Evolutionary conservation across 345 rosid species (phyloP).

Genomic region (Syzygium jambos): DNA sequence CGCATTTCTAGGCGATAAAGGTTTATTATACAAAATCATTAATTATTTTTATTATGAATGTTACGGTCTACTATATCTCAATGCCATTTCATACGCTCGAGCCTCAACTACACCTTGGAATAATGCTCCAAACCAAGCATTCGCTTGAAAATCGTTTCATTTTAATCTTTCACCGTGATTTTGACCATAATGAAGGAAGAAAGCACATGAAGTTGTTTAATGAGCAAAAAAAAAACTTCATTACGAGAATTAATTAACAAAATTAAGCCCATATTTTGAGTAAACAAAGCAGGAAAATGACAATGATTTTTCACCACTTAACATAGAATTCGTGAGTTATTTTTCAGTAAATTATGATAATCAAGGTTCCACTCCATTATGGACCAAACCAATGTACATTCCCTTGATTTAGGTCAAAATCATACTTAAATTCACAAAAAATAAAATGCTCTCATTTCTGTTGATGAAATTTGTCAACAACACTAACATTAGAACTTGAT

Average conservation of each 20-base stretch:
- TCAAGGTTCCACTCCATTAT: neutral
- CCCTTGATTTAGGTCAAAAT: neutral
- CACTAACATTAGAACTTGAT: neutral
- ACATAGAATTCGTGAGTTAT: neutral
- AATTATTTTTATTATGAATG: neutral
- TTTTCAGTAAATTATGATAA: too few relatives aligned
- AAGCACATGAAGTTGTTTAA: neutral
- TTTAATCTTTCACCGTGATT: too few relatives aligned
- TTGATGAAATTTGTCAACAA: too few relatives aligned
- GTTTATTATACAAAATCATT: too few relatives aligned
- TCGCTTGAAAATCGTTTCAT: too few relatives aligned
- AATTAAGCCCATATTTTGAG: neutral
- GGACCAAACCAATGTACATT: neutral
- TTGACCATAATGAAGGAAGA: neutral
- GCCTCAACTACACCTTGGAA: neutral
- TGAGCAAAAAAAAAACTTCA: neutral
- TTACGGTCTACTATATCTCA: neutral
- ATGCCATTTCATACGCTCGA: neutral
- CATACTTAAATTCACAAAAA: too few relatives aligned
- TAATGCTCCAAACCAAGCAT: neutral
- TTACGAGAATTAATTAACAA: neutral
- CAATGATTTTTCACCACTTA: neutral
- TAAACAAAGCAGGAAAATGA: neutral
- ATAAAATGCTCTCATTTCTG: too few relatives aligned
- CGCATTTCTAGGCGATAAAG: neutral